phyloP scores from a whole-genome alignment of 345 rosid species.

The Aquilaria malaccensis region DNA sequence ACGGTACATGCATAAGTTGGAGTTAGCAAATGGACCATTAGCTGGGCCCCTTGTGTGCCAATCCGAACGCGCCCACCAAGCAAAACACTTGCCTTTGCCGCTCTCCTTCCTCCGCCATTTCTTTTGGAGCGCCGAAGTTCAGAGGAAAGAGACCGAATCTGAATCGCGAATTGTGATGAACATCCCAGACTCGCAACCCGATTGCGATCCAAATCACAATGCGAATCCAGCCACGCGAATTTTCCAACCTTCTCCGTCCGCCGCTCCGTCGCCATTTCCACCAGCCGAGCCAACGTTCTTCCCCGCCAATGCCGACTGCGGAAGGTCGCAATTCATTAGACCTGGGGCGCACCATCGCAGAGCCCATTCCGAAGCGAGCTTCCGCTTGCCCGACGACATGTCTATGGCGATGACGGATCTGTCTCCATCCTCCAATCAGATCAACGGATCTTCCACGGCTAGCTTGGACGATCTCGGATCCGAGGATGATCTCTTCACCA shows the following conservation, averaged over 20 bases:
- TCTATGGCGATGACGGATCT: conserved; percentile 49
- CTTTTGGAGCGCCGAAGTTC: conserved; percentile 3
- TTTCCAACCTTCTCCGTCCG: not conserved
- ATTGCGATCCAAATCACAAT: conserved; percentile 4
- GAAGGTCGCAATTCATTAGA: not conserved
- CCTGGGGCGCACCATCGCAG: conserved; percentile 38
- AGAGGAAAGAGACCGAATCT: too few species aligned
- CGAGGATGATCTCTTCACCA: conserved; percentile 59
- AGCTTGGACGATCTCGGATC: conserved; percentile 38
- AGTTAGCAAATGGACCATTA: too few species aligned
- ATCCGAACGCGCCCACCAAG: too few species aligned
- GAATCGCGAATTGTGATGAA: conserved; percentile 20
- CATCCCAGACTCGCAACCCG: not conserved
- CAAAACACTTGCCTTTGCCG: too few species aligned
- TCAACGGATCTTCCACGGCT: conserved; percentile 26
- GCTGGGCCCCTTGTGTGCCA: too few species aligned
- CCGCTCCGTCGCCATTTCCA: too few species aligned
- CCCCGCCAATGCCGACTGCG: not conserved
- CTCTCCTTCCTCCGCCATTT: not conserved
- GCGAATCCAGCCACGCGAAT: conserved; percentile 3
- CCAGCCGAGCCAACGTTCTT: too few species aligned
- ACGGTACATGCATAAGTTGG: too few species aligned
- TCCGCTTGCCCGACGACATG: conserved; percentile 29
- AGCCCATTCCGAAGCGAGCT: conserved; percentile 46
- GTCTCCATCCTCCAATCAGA: conserved; percentile 21